phyloP scores from a whole-genome alignment of 2,329 filamentous ascomycete species.

The Penicillium fuscoglaucum region DNA sequence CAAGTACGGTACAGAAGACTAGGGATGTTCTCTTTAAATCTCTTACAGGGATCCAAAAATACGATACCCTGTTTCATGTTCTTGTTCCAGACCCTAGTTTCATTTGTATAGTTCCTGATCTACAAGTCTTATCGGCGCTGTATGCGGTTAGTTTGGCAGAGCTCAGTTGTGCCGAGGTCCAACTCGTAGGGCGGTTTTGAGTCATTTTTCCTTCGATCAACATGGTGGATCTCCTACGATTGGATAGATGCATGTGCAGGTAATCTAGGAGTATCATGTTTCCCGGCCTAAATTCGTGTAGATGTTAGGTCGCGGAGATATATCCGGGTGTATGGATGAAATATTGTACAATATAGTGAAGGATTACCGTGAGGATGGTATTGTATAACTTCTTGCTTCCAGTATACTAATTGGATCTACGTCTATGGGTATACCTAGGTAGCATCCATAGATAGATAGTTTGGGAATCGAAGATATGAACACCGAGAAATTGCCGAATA shows the following conservation, averaged over 20 bases:
- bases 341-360: background rate
- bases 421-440: background rate
- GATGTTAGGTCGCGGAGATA: background rate
- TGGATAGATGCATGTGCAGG: conserved; percentile 7
- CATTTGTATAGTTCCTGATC: background rate
- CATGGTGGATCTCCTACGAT: conserved; percentile 5
- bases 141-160: conserved; percentile 11
- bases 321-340: background rate
- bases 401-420: background rate
- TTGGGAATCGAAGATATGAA: background rate
- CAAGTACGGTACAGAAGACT: background rate
- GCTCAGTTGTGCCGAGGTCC: conserved; percentile 25
- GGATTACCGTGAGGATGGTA: background rate
- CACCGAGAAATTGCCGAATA: background rate
- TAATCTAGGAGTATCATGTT: background rate
- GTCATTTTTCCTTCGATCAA: conserved; percentile 16
- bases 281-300: conserved; percentile 23
- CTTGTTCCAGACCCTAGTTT: background rate
- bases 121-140: conserved; percentile 5
- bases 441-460: background rate
- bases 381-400: background rate
- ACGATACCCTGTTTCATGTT: background rate
- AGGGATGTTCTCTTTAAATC: background rate
- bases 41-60: background rate
- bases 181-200: conserved; percentile 19